Percentiles rank a stretch among this genome's conserved stretches.
Conservation (phyloP, 768 basidiomycete genomes). For the Clitopilus passeckerianus region DNA sequence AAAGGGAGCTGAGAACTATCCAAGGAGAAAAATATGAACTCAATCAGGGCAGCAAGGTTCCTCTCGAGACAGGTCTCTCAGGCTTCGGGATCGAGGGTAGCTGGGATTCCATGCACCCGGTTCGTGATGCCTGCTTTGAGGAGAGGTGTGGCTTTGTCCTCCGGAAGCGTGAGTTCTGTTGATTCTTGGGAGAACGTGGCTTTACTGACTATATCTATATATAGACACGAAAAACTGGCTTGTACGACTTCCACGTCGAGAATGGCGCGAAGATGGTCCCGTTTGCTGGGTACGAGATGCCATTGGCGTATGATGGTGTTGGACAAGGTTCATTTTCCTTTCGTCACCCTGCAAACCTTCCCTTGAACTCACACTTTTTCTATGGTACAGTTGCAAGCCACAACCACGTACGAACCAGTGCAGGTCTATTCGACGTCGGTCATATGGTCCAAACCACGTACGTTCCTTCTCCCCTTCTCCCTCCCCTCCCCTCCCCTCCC, state of each 20-base stretch:
- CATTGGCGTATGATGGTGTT: constrained; percentile 75
- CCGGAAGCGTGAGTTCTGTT: background rate
- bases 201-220: too few species aligned
- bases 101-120: background rate
- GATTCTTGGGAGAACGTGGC: too few species aligned
- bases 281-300: constrained; percentile 96
- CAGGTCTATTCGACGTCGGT: constrained; percentile 93
- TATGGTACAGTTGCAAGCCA: constrained; percentile 73
- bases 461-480: constrained; percentile 10
- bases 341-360: constrained; percentile 6
- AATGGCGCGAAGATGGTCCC: constrained; percentile 92
- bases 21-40: background rate
- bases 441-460: constrained; percentile 97
- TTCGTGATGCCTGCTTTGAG: background rate
- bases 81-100: background rate
- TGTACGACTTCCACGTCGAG: constrained; percentile 86
- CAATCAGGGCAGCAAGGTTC: background rate
- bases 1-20: background rate
- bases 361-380: background rate
- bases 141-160: background rate
- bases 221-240: constrained; percentile 56
- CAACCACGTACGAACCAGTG: constrained; percentile 76
- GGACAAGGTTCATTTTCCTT: constrained; percentile 58
- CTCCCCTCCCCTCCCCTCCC: background rate
- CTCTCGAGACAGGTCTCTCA: background rate